Conservation (phyloP, 495 filamentous ascomycete genomes). For the Hypoxylon rickii region DNA sequence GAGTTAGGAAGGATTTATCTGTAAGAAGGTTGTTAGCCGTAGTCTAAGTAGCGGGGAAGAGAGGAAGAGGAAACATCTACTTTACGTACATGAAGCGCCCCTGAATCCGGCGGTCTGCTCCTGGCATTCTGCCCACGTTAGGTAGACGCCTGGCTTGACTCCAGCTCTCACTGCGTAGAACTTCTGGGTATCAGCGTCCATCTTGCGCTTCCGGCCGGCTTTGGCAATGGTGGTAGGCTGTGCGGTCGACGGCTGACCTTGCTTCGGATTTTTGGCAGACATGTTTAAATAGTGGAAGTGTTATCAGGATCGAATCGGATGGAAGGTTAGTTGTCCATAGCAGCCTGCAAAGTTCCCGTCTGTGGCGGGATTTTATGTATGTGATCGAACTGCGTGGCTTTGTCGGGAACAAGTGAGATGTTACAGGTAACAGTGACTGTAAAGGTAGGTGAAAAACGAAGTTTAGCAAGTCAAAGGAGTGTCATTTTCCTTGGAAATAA, state of each 20-base stretch:
- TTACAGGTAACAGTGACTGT: slow-evolving; percentile 8
- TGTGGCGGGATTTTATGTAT: slow-evolving; percentile 21
- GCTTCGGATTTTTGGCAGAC: slow-evolving; percentile 28
- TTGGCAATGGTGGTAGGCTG: slow-evolving; percentile 11
- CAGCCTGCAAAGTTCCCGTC: slow-evolving; percentile 19
- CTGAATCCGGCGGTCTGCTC: slow-evolving; percentile 84
- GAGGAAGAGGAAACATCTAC: neutral
- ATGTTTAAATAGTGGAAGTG: slow-evolving; percentile 25
- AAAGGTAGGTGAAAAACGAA: slow-evolving; percentile 29
- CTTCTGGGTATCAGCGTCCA: slow-evolving; percentile 58
- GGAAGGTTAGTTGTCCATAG: slow-evolving; percentile 32
- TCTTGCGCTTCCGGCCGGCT: slow-evolving; percentile 48
- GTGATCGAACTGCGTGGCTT: slow-evolving; percentile 35
- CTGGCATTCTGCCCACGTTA: slow-evolving; percentile 79
- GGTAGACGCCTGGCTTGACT: slow-evolving; percentile 82
- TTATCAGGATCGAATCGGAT: slow-evolving; percentile 1
- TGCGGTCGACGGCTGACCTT: slow-evolving; percentile 16
- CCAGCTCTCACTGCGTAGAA: slow-evolving; percentile 88
- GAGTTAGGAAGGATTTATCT: slow-evolving; percentile 85
- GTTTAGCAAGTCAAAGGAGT: slow-evolving; percentile 36
- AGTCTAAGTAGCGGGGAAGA: neutral
- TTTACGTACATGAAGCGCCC: slow-evolving; percentile 73
- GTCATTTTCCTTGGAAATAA: slow-evolving; percentile 35
- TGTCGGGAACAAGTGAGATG: slow-evolving; percentile 21
- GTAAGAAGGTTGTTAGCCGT: slow-evolving; percentile 16